Conservation (phyloP, 257 asterid genomes). For the Solanum ossicruentum region DNA sequence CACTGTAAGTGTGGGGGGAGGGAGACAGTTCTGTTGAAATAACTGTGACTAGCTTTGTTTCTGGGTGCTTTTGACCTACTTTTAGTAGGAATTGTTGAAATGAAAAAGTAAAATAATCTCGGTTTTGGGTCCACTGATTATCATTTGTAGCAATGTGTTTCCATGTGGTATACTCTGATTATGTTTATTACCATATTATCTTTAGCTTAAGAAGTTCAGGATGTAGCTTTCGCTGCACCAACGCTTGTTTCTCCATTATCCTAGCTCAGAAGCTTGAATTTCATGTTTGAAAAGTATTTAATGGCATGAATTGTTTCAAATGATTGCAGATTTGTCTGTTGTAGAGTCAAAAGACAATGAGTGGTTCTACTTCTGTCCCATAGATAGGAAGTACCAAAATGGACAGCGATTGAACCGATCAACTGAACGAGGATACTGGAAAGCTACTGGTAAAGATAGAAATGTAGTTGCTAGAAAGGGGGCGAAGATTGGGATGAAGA, state of each 20-base stretch:
- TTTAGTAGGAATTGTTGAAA: neutral
- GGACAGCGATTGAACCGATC: constrained; percentile 76
- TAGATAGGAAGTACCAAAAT: constrained; percentile 63
- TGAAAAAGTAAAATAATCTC: neutral
- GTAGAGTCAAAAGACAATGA: constrained; percentile 68
- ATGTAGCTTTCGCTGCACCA: neutral
- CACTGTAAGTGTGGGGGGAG: neutral
- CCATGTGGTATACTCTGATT: neutral
- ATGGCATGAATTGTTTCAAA: neutral
- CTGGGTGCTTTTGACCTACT: neutral
- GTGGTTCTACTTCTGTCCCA: constrained; percentile 77
- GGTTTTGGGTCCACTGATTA: neutral
- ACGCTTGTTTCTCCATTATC: neutral
- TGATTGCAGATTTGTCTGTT: constrained; percentile 51
- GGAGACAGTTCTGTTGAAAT: neutral
- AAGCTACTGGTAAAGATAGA: constrained; percentile 85
- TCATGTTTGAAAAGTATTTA: neutral
- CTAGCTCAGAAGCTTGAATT: neutral
- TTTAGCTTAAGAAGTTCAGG: neutral
- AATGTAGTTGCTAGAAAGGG: constrained; percentile 47
- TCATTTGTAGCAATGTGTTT: neutral
- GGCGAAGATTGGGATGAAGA: constrained; percentile 64
- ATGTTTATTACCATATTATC: neutral
- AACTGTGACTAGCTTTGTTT: neutral
- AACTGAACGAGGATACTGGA: constrained; percentile 77